Evolutionary conservation across 305 asterid genomes (phyloP).

Genomic region (Fraxinus albicans): DNA sequence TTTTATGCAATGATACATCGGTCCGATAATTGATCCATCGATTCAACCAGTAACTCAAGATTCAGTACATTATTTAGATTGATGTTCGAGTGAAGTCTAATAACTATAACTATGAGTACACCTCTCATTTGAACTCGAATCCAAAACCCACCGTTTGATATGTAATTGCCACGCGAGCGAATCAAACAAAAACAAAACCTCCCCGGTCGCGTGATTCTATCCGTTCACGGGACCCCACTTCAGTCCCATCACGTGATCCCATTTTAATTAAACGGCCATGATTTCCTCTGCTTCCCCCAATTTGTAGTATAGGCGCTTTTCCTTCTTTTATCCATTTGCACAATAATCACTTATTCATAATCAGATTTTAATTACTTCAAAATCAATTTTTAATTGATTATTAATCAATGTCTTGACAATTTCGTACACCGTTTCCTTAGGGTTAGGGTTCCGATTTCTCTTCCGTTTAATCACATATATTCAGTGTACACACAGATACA

Average conservation of each 20-base stretch:
- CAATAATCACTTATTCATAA: conserved; percentile 12
- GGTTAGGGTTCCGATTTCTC: conserved; percentile 28
- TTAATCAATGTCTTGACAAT: background rate
- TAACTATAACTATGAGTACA: too few relatives aligned
- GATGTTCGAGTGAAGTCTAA: too few relatives aligned
- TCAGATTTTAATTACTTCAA: conserved; percentile 13
- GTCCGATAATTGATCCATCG: too few relatives aligned
- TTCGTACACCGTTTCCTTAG: background rate
- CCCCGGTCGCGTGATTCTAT: background rate
- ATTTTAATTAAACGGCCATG: conserved; percentile 12
- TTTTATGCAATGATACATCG: too few relatives aligned
- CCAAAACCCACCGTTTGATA: background rate
- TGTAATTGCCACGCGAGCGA: conserved; percentile 10
- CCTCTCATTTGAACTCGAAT: background rate
- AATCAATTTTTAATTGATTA: background rate
- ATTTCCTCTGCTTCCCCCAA: conserved; percentile 25
- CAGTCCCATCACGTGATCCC: conserved; percentile 3
- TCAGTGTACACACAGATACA: background rate
- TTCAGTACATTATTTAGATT: too few relatives aligned
- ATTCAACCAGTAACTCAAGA: too few relatives aligned
- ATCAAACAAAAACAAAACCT: background rate
- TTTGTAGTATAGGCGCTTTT: background rate
- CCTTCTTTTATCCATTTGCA: conserved; percentile 1
- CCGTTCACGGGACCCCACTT: conserved; percentile 15
- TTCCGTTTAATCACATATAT: conserved; percentile 9